Conservation (phyloP, 176 grass and related monocot species). For the Paspalum vaginatum region DNA sequence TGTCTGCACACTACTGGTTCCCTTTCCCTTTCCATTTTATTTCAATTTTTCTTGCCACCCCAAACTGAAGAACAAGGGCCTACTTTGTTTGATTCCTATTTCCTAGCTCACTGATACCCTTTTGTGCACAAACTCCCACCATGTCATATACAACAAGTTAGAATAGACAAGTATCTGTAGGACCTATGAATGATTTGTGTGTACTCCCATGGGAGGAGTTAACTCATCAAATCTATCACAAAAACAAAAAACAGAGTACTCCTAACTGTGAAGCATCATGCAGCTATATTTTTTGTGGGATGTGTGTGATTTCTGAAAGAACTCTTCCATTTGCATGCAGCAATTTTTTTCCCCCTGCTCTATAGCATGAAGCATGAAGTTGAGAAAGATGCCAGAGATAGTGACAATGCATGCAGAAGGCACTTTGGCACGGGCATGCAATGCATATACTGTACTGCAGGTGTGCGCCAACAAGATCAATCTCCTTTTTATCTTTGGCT, state of each 20-base stretch:
- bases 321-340: neutral
- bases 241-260: neutral
- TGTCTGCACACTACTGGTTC: slow-evolving; percentile 23
- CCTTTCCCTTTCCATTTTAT: slow-evolving; percentile 45
- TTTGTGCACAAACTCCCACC: slow-evolving; percentile 44
- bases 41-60: slow-evolving; percentile 29
- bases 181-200: slow-evolving; percentile 43
- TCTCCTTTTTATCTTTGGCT: slow-evolving; percentile 34
- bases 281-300: neutral
- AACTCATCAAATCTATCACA: slow-evolving; percentile 30
- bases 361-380: neutral
- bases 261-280: neutral
- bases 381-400: slow-evolving; percentile 38
- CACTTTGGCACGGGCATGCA: slow-evolving; percentile 38
- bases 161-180: slow-evolving; percentile 25
- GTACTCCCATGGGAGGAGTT: slow-evolving; percentile 22
- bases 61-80: slow-evolving; percentile 42
- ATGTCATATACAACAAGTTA: neutral
- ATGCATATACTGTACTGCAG: slow-evolving; percentile 18
- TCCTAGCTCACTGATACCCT: neutral
- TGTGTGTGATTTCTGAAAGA: neutral
- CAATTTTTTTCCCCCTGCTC: neutral
- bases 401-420: slow-evolving; percentile 52
- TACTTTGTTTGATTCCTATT: slow-evolving; percentile 54
- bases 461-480: slow-evolving; percentile 34